These are phyloP conservation scores for Chrysanthemum makinoi DNA, from an alignment of 129 eudicot species.

Conservation along the genomic window DNA sequence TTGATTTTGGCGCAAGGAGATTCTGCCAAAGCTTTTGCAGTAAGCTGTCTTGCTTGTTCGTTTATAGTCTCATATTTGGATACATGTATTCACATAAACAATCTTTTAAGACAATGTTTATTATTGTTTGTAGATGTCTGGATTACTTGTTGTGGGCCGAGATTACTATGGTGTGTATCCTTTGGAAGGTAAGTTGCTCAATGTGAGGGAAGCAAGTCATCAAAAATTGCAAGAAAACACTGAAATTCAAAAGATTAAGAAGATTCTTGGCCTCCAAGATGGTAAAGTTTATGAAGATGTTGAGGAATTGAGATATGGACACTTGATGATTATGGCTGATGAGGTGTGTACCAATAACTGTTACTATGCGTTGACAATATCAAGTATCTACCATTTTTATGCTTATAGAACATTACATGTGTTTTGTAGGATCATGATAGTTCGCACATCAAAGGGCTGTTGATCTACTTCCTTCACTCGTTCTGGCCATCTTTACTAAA, in stretches of 20 bases:
- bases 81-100: too few relatives aligned
- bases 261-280: not conserved
- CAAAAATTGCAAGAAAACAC: not conserved
- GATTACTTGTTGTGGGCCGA: not conserved
- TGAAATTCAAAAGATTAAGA: not conserved
- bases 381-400: too few relatives aligned
- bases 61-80: too few relatives aligned
- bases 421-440: conserved; percentile 75
- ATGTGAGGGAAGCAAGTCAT: not conserved
- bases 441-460: conserved; percentile 74
- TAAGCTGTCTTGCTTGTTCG: not conserved
- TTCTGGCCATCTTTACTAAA: conserved; percentile 41
- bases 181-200: not conserved
- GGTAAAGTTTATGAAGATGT: not conserved
- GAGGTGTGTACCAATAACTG: not conserved
- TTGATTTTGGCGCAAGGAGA: not conserved
- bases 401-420: not conserved
- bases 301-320: not conserved
- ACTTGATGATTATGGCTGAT: not conserved
- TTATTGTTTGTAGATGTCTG: not conserved
- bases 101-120: not conserved
- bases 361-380: too few relatives aligned
- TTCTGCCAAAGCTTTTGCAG: conserved; percentile 2
- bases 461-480: conserved; percentile 63
- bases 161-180: not conserved